Evolutionary conservation across 2,329 filamentous ascomycete species (phyloP).

Genomic region (Colletotrichum destructivum): DNA sequence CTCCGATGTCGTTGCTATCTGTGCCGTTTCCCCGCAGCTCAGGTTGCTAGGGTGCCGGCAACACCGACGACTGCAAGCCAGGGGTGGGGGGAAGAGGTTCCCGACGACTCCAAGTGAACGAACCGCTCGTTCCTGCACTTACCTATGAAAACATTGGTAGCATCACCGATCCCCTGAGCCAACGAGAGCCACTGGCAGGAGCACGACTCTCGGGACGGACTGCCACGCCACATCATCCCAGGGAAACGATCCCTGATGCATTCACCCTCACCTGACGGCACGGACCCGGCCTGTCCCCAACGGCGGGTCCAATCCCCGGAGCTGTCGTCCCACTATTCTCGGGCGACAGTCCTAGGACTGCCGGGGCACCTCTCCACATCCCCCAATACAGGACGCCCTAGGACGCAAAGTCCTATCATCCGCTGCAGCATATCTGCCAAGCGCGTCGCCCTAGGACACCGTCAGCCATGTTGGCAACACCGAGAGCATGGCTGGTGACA

Average conservation of each 20-base stretch:
- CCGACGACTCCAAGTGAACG: background rate
- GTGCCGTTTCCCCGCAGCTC: constrained; percentile 7
- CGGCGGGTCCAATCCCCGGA: background rate
- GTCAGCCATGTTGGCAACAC: background rate
- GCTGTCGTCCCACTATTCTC: constrained; percentile 3
- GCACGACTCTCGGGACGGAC: background rate
- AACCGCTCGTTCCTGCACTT: background rate
- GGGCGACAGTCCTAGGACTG: constrained; percentile 4
- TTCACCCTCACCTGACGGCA: constrained; percentile 15
- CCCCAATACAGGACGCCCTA: background rate
- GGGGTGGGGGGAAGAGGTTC: background rate
- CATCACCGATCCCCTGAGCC: background rate
- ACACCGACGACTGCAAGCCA: background rate
- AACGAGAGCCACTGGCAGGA: background rate
- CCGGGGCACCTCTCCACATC: background rate
- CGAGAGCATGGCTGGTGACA: background rate
- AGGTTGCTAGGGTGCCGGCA: background rate
- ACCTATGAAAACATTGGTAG: background rate
- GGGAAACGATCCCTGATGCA: constrained; percentile 6
- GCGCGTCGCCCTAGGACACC: background rate
- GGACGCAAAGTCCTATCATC: constrained; percentile 7
- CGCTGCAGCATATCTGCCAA: background rate
- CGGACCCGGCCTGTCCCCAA: background rate
- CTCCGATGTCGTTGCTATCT: background rate
- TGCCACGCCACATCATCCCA: background rate